Percentiles rank a stretch among this genome's conserved stretches.
These are phyloP conservation scores for Tetrahymena elliotti DNA, from an alignment of 73 alveolate genomes.

Conservation along the genomic window DNA sequence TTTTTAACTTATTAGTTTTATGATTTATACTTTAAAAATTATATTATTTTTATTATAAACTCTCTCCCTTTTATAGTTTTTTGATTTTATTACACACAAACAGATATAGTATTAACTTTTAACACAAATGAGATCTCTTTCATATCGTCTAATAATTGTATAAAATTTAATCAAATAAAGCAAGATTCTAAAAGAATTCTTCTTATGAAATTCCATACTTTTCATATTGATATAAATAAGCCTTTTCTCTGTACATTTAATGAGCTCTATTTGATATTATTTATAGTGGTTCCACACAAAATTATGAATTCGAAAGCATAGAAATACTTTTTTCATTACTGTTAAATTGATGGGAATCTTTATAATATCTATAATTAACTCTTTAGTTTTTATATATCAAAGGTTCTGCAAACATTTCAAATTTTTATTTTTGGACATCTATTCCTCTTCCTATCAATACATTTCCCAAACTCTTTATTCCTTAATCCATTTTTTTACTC, in stretches of 20 bases:
- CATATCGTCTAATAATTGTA: slow-evolving; percentile 12
- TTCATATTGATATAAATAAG: slow-evolving; percentile 29
- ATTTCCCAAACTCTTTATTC: not conserved
- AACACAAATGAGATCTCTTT: too few species aligned
- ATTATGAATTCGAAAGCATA: slow-evolving; percentile 1
- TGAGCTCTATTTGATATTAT: slow-evolving; percentile 12
- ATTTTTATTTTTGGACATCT: slow-evolving; percentile 15
- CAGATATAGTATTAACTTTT: too few species aligned
- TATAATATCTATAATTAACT: not conserved
- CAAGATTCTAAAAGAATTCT: slow-evolving; percentile 17
- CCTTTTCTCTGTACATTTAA: slow-evolving; percentile 30
- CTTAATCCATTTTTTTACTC: slow-evolving; percentile 11
- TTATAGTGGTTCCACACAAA: slow-evolving; percentile 2
- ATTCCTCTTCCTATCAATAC: slow-evolving; percentile 18
- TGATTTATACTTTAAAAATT: too few species aligned
- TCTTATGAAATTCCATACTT: slow-evolving; percentile 9
- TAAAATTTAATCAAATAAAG: slow-evolving; percentile 17
- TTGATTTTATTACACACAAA: too few species aligned
- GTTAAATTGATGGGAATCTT: slow-evolving; percentile 27
- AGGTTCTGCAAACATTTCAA: slow-evolving; percentile 9
- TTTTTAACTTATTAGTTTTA: too few species aligned
- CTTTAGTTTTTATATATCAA: not conserved
- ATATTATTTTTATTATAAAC: too few species aligned
- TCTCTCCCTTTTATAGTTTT: not conserved
- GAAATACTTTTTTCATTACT: slow-evolving; percentile 26